These are phyloP conservation scores for Cladosporium oxysporum DNA, from an alignment of 2,329 filamentous ascomycete genomes.

Conservation along the genomic window DNA sequence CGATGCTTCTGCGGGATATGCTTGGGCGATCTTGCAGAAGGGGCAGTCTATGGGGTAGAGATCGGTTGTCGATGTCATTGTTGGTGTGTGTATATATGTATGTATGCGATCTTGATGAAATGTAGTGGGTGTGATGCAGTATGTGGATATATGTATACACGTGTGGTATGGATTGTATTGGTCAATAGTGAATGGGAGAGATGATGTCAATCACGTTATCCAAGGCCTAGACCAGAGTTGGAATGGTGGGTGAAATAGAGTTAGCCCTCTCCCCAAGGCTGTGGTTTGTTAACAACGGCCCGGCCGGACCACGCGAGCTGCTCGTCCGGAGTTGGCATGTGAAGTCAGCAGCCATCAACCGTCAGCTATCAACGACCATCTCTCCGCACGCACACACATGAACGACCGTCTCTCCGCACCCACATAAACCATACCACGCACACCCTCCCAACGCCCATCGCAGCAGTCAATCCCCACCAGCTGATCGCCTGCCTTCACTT, in stretches of 20 bases:
- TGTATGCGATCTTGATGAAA: background rate
- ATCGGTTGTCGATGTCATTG: conserved; percentile 25
- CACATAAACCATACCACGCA: background rate
- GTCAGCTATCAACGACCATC: background rate
- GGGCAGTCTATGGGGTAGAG: conserved; percentile 53
- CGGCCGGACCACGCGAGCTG: background rate
- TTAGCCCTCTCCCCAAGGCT: background rate
- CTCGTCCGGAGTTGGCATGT: background rate
- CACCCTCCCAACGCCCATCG: background rate
- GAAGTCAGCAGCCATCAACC: background rate
- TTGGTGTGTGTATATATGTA: background rate
- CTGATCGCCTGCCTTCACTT: background rate
- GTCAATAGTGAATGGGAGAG: background rate
- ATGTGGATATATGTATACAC: background rate
- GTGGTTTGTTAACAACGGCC: background rate
- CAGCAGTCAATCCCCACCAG: background rate
- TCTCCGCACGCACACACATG: background rate
- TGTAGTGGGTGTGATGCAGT: background rate
- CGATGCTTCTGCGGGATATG: conserved; percentile 44
- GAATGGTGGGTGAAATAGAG: background rate
- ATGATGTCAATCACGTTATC: conserved; percentile 8
- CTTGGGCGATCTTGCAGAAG: conserved; percentile 59
- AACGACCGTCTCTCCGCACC: background rate
- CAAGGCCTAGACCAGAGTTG: background rate
- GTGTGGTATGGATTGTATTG: background rate